Base-by-base conservation (phyloP, 2,329 filamentous ascomycete species). In the Sclerotinia minor region DNA sequence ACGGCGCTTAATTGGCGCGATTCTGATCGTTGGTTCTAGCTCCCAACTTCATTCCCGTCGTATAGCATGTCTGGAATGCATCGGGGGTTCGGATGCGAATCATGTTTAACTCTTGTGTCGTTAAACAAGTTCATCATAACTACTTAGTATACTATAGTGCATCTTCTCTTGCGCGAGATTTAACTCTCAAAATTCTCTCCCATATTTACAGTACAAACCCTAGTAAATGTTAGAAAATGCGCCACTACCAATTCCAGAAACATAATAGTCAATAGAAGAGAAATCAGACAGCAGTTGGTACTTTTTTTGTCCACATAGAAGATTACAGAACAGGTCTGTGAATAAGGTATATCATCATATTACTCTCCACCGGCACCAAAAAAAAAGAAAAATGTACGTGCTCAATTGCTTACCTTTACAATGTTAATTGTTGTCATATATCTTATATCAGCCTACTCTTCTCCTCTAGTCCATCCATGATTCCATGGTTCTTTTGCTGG, bases 401-500 rank as follows among this genome's bases (percentile, higher is more conserved):
- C 32, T 32, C 32, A 21, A 15, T 17, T 38, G 24, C 61, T 60
- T 47, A 60, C 44, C 24, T n/a, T 64, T 64, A 19, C 24, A 44
- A n/a, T 47, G 15, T 19, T 32, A n/a, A n/a, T 38, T n/a, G 26
- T 49, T 19, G 9, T 41, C 38, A 41, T 41, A 41, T 41, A 17
- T 41, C 38, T 13, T 38, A 21, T 64, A 5, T 21, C 24, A 6
- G 24, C 17, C 11, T 29, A 11, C 47, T 59, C 19, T 47, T 17
- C 24, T 24, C 26, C 76, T 79, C 89, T 86, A 82, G 88, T 96
- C 95, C 95, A 99, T 17, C 83, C 89, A 80, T 96, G 89, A 81
- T 98, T 95, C 93, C 94, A 99, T n/a, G 92, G 87, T 73, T 89
- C 87, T 76, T 84, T 87, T 72, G 89, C 87, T 8, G 94, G 94